Conservation (phyloP, 177 flowering plant species). For the Vitis hybrid region DNA sequence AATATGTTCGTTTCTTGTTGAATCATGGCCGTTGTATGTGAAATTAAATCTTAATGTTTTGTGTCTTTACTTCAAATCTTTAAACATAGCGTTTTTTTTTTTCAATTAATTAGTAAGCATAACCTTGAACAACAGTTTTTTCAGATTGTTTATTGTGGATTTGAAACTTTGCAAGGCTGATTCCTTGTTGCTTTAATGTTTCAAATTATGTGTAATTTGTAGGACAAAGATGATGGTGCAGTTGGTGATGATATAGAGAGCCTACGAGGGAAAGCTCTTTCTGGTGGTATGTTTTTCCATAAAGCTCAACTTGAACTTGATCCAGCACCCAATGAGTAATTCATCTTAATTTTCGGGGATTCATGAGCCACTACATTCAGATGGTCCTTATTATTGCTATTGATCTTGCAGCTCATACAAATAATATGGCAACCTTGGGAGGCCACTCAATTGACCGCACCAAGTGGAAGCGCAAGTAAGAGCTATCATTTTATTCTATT, state of each 20-base stretch:
- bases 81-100: neutral
- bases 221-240: slow-evolving; percentile 47
- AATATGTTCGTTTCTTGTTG: no score
- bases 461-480: slow-evolving; percentile 86
- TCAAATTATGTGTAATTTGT: slow-evolving; percentile 12
- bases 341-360: neutral
- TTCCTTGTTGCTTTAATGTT: neutral
- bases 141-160: neutral
- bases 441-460: slow-evolving; percentile 34
- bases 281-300: slow-evolving; percentile 27
- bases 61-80: no score
- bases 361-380: neutral
- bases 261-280: slow-evolving; percentile 46
- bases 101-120: neutral
- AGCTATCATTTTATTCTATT: neutral
- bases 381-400: neutral
- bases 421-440: slow-evolving; percentile 31
- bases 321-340: neutral
- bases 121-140: neutral
- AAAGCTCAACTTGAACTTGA: slow-evolving; percentile 7
- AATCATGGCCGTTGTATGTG: no score
- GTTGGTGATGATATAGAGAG: slow-evolving; percentile 51
- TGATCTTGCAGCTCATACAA: slow-evolving; percentile 29
- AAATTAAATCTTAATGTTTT: no score
- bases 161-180: neutral